Conservation (phyloP, 768 basidiomycete genomes). For the Cystofilobasidium macerans region DNA sequence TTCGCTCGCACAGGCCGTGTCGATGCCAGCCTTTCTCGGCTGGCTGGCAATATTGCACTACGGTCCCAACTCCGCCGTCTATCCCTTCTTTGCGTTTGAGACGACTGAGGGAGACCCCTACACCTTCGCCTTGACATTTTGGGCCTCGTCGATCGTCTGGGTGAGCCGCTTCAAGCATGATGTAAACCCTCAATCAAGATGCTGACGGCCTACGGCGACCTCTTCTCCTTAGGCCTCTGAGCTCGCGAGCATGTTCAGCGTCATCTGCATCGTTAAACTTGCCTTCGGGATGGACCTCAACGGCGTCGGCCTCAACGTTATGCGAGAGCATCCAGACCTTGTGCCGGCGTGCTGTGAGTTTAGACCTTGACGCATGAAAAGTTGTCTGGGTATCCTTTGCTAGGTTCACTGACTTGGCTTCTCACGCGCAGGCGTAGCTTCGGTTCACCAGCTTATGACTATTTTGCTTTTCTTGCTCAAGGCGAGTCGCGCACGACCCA, state of each 20-base stretch:
- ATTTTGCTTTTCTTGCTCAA: slow-evolving; percentile 40
- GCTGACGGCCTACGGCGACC: neutral
- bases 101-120: slow-evolving; percentile 38
- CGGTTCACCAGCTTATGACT: slow-evolving; percentile 41
- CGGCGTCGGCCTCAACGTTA: slow-evolving; percentile 39
- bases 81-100: slow-evolving; percentile 42
- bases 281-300: slow-evolving; percentile 39
- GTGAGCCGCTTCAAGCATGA: slow-evolving; percentile 27
- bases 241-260: slow-evolving; percentile 38
- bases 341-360: slow-evolving; percentile 26
- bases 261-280: slow-evolving; percentile 35
- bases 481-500: too few relatives aligned
- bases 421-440: neutral
- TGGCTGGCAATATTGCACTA: slow-evolving; percentile 41
- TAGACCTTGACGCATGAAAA: neutral
- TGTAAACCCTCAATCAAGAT: neutral
- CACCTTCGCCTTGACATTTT: slow-evolving; percentile 41
- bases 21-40: slow-evolving; percentile 33
- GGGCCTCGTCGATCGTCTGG: slow-evolving; percentile 40
- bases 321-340: slow-evolving; percentile 40
- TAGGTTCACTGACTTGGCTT: neutral
- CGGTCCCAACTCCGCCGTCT: slow-evolving; percentile 40
- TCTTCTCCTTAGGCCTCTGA: slow-evolving; percentile 35
- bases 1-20: slow-evolving; percentile 41
- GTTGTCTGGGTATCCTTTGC: too few relatives aligned